A percentile compares a stretch with the other conserved stretches of the same genome.
Conservation (phyloP, 2,329 filamentous ascomycete genomes). For the Anisogramma anomala region DNA sequence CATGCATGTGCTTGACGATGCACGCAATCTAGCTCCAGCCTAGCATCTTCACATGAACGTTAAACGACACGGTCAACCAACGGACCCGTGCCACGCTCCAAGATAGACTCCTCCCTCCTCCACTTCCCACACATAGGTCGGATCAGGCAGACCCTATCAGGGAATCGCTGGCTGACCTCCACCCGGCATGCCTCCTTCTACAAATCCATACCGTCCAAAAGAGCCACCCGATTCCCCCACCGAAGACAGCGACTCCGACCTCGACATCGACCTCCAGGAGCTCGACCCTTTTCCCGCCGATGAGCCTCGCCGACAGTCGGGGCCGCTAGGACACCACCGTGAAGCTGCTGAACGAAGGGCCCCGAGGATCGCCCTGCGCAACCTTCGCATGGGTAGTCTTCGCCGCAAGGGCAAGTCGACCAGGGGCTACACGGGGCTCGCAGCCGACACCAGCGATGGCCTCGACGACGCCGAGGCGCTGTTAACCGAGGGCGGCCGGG, state of each 20-base stretch:
- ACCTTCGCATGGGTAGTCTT: slow-evolving; percentile 54
- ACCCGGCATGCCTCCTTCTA: slow-evolving; percentile 47
- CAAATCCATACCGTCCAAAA: slow-evolving; percentile 35
- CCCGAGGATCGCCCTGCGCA: slow-evolving; percentile 58
- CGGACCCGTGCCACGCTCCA: slow-evolving; percentile 9
- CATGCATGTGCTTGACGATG: slow-evolving; percentile 8
- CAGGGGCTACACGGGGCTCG: slow-evolving; percentile 49
- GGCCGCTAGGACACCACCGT: slow-evolving; percentile 39
- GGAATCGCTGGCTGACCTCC: slow-evolving; percentile 9
- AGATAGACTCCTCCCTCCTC: slow-evolving; percentile 6
- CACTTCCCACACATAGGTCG: slow-evolving; percentile 6
- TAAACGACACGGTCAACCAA: slow-evolving; percentile 8
- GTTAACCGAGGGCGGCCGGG: slow-evolving; percentile 49
- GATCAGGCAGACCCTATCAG: slow-evolving; percentile 9
- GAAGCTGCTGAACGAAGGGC: slow-evolving; percentile 32
- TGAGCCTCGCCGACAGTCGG: slow-evolving; percentile 19
- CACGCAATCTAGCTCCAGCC: slow-evolving; percentile 13
- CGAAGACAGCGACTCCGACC: slow-evolving; percentile 66
- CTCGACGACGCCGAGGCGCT: slow-evolving; percentile 58
- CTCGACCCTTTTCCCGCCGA: slow-evolving; percentile 49
- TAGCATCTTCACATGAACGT: slow-evolving; percentile 13
- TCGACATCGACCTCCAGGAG: slow-evolving; percentile 67
- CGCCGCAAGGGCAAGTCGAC: slow-evolving; percentile 44
- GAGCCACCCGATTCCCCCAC: slow-evolving; percentile 53
- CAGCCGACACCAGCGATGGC: slow-evolving; percentile 40